Evolutionary conservation across 73 alveolate genomes (phyloP), one percentile per base, ranked within the genome.

Genomic region (Vitrella brassicaformis): DNA sequence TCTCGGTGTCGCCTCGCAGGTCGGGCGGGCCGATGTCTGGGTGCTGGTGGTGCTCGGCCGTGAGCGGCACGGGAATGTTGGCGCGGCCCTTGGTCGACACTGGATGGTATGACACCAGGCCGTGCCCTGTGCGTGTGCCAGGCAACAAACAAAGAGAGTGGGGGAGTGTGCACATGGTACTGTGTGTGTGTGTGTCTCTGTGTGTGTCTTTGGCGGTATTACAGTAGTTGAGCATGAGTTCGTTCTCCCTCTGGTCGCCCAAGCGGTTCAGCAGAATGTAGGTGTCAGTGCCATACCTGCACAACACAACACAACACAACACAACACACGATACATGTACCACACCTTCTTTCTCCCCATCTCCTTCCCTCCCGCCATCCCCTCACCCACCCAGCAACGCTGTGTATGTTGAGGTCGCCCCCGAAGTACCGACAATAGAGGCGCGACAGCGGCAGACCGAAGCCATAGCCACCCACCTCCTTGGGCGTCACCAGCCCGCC

Each of bases 401-500:
- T 8, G 22, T 39, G 56, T 14, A 39, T 14, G 56, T 39, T 39
- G 22, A 70, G 76, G 76, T 70, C 76, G 25, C 76, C 76, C 31
- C 76, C 76, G 25, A 70, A 70, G 45, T 70, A 70, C 25, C 76
- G 76, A 70, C 66, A 18, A 26, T 70, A 70, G 66, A 70, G 76
- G 69, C 76, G 76, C 8, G 67, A 29, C 66, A 70, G 31, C 25
- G 76, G 76, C 8, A 70, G 76, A 26, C 76, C 76, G 25, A 29
- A 70, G 76, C 76, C 76, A 26, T 70, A 70, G 25, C 76, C 76
- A 14, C 66, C 76, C 76, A 70, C 25, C 56, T 39, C 56, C n/a
- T n/a, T n/a, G n/a, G n/a, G n/a, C n/a, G n/a, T n/a, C n/a, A n/a
- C n/a, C n/a, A n/a, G n/a, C n/a, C n/a, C n/a, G n/a, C n/a, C n/a